A percentile compares a stretch with the other conserved stretches of the same genome.
phyloP scores from a whole-genome alignment of 83 land plant species.

The Picea abies region DNA sequence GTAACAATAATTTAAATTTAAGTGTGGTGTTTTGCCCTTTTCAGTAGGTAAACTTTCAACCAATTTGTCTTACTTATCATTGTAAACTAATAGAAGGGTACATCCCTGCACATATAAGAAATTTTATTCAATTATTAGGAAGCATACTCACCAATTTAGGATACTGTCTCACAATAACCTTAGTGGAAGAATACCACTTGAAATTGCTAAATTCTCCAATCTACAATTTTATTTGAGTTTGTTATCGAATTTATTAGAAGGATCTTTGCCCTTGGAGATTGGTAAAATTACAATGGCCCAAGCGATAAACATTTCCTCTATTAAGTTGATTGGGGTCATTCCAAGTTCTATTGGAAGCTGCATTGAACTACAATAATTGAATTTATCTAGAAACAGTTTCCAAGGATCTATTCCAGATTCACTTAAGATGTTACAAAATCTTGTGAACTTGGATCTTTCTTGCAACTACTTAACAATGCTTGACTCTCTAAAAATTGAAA shows the following conservation, averaged over 20 bases:
- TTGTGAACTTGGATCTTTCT: neutral
- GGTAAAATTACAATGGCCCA: too few species aligned
- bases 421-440: neutral
- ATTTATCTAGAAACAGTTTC: too few species aligned
- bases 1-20: constrained; percentile 7
- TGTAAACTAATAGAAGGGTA: too few species aligned
- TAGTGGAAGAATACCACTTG: constrained; percentile 49
- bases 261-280: too few species aligned
- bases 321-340: too few species aligned
- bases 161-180: constrained; percentile 55
- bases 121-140: constrained; percentile 41
- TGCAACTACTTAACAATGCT: neutral
- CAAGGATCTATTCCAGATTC: too few species aligned
- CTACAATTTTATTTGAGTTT: constrained; percentile 7
- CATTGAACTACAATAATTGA: too few species aligned
- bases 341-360: too few species aligned
- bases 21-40: constrained; percentile 28
- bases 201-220: constrained; percentile 39
- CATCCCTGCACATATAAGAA: constrained; percentile 50
- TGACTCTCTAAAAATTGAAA: neutral
- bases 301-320: too few species aligned
- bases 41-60: constrained; percentile 35
- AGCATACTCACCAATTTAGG: constrained; percentile 50
- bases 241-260: too few species aligned
- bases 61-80: too few species aligned